These are phyloP conservation scores for Neobulgaria alba DNA, from an alignment of 2,329 filamentous ascomycete genomes.

Conservation along the genomic window DNA sequence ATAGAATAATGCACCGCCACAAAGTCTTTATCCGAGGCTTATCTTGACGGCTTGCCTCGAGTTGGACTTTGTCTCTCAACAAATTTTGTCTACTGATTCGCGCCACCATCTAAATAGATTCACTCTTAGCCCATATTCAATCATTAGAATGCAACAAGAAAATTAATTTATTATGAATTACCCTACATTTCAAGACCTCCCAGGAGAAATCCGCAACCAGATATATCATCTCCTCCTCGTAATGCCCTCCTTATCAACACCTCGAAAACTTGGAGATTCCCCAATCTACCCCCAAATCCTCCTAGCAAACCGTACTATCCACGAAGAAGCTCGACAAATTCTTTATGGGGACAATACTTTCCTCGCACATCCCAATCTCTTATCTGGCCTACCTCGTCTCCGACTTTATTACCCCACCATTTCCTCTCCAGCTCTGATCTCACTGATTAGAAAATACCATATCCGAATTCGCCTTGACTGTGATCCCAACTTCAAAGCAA, in stretches of 20 bases:
- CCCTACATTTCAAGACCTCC: conserved; percentile 32
- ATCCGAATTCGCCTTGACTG: conserved; percentile 40
- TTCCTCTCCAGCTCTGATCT: conserved; percentile 23
- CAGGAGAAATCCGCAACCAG: conserved; percentile 53
- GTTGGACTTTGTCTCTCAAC: too few relatives aligned
- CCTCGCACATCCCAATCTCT: conserved; percentile 38
- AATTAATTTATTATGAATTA: conserved; percentile 7
- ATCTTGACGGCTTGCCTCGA: too few relatives aligned
- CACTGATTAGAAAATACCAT: conserved; percentile 35
- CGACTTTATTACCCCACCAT: conserved; percentile 30
- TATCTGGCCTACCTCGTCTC: conserved; percentile 37
- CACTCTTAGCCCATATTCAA: too few relatives aligned
- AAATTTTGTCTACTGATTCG: too few relatives aligned
- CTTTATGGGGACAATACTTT: conserved; percentile 42
- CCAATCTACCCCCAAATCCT: conserved; percentile 28
- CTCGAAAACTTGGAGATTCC: conserved; percentile 12
- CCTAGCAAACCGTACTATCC: conserved; percentile 13
- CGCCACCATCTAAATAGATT: too few relatives aligned
- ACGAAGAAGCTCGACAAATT: conserved; percentile 29
- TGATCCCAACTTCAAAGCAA: conserved; percentile 36
- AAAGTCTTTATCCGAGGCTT: too few relatives aligned
- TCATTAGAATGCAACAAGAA: neutral
- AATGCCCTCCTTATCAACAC: conserved; percentile 16
- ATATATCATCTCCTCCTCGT: conserved; percentile 35
- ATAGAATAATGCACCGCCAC: too few relatives aligned